Conservation (phyloP, 2,329 filamentous ascomycete genomes). For the Aspergillus spinulosporus region DNA sequence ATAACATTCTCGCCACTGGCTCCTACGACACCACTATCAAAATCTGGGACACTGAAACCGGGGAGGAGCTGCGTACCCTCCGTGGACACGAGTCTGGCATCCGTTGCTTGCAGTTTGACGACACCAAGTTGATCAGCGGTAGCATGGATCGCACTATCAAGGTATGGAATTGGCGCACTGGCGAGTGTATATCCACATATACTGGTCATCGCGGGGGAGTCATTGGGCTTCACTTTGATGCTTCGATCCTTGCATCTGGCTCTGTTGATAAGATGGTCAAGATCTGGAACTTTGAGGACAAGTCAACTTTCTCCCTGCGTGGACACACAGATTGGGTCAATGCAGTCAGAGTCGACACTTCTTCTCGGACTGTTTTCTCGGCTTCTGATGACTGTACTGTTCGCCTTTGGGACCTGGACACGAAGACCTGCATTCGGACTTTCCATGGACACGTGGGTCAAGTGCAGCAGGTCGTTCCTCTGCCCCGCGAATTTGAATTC, state of each 20-base stretch:
- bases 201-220: conserved; percentile 78
- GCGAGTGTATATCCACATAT: conserved; percentile 79
- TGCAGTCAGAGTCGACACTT: conserved; percentile 80
- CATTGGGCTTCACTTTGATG: conserved; percentile 83
- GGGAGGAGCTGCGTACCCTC: conserved; percentile 81
- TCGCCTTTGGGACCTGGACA: conserved; percentile 90
- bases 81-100: conserved; percentile 80
- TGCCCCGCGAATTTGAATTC: conserved; percentile 86
- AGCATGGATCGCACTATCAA: conserved; percentile 84
- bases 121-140: conserved; percentile 85
- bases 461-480: conserved; percentile 83
- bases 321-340: conserved; percentile 97
- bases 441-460: conserved; percentile 93
- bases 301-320: conserved; percentile 73
- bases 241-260: conserved; percentile 79
- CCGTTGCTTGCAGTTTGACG: conserved; percentile 88
- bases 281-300: conserved; percentile 87
- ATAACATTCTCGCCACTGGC: conserved; percentile 87
- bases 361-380: conserved; percentile 83
- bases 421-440: conserved; percentile 69
- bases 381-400: conserved; percentile 91
- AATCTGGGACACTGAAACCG: conserved; percentile 91
- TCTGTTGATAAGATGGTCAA: conserved; percentile 88
- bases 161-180: conserved; percentile 96
- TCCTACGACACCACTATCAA: conserved; percentile 95